Percentiles rank a stretch among this genome's conserved stretches.
Conservation (phyloP, 495 filamentous ascomycete genomes). For the Cercophora samala region DNA sequence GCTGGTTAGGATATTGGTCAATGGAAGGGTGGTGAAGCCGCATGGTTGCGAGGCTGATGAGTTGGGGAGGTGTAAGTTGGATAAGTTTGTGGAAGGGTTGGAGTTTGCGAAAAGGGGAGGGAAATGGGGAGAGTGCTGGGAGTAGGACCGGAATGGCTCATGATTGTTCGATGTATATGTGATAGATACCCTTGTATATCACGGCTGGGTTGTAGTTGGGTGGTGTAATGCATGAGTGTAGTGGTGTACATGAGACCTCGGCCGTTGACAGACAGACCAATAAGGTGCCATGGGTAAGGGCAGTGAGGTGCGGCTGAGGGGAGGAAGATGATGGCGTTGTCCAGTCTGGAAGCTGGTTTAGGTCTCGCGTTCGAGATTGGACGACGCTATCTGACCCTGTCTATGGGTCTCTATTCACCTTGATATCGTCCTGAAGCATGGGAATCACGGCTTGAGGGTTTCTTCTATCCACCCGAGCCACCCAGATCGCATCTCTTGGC, state of each 20-base stretch:
- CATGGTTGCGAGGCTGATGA: constrained; percentile 63
- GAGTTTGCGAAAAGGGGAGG: constrained; percentile 67
- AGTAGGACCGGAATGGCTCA: neutral
- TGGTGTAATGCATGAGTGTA: neutral
- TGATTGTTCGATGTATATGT: neutral
- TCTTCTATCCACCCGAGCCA: too few relatives aligned
- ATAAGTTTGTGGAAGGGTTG: constrained; percentile 65
- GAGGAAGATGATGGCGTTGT: neutral
- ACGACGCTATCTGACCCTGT: neutral
- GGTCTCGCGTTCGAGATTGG: neutral
- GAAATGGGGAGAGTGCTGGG: constrained; percentile 68
- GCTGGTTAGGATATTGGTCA: constrained; percentile 68
- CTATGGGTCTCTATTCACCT: neutral
- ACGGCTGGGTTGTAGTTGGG: neutral
- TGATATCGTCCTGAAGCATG: too few relatives aligned
- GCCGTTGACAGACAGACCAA: neutral
- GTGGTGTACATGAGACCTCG: neutral
- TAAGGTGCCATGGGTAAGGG: neutral
- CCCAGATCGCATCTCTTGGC: neutral
- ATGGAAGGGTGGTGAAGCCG: constrained; percentile 73
- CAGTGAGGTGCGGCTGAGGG: neutral
- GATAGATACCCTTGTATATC: neutral
- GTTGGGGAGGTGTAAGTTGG: constrained; percentile 62
- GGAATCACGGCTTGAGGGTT: too few relatives aligned
- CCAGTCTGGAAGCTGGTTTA: neutral